Percentiles rank a stretch among this genome's conserved stretches.
These are phyloP conservation scores for Tetrahymena elliotti DNA, from an alignment of 73 alveolate genomes.

Conservation along the genomic window DNA sequence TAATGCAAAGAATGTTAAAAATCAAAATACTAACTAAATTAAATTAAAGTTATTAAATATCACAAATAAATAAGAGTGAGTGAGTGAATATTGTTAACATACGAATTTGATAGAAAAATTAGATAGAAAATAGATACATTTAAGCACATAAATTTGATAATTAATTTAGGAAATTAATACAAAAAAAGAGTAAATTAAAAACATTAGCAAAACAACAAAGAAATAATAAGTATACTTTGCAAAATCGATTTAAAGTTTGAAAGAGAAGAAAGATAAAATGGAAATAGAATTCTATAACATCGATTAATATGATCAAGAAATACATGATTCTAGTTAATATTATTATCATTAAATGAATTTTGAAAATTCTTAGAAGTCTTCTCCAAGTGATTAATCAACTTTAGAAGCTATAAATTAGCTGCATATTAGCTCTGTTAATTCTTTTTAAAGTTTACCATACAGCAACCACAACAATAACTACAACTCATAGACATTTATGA, in stretches of 20 bases:
- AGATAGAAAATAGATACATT: background rate
- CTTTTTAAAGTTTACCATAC: background rate
- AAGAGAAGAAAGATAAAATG: too few relatives aligned
- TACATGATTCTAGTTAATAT: background rate
- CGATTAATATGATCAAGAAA: background rate
- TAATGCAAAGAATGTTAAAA: background rate
- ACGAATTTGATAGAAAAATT: background rate
- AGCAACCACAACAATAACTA: too few relatives aligned
- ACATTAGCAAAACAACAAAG: background rate
- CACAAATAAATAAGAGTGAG: background rate
- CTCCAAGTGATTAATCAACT: background rate
- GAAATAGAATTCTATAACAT: background rate
- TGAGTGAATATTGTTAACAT: background rate
- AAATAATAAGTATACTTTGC: too few relatives aligned
- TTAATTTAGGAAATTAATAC: background rate
- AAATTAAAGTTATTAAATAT: too few relatives aligned
- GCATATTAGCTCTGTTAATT: background rate
- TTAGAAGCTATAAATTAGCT: background rate
- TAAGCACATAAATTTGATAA: background rate
- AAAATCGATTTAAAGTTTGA: too few relatives aligned
- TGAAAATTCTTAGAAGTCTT: background rate
- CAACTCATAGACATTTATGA: background rate
- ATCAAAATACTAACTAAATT: background rate
- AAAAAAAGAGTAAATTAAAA: background rate
- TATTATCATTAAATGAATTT: background rate